Percentiles rank a stretch among this genome's conserved stretches.
These are phyloP conservation scores for Monascus purpureus DNA, from an alignment of 495 filamentous ascomycete species.

Conservation along the genomic window DNA sequence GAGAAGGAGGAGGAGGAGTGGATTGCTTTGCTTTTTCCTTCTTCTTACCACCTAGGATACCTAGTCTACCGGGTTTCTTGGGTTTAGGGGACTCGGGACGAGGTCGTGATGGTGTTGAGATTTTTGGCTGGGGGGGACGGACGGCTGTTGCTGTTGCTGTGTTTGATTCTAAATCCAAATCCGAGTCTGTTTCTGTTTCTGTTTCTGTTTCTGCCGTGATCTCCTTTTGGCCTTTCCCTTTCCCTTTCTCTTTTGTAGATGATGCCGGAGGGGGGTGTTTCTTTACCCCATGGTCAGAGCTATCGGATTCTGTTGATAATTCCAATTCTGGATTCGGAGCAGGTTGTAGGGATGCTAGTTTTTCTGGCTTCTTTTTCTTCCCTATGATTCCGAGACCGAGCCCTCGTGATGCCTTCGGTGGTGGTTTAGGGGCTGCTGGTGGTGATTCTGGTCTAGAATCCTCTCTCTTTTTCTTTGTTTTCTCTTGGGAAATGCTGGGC, in stretches of 20 bases:
- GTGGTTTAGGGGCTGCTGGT: conserved; percentile 2
- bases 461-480: conserved; percentile 1
- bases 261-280: not conserved
- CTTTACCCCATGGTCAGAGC: no score
- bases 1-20: not conserved
- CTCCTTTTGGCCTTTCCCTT: conserved; percentile 1
- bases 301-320: conserved; percentile 13
- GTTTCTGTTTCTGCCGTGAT: not conserved
- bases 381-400: conserved; percentile 12
- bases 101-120: not conserved
- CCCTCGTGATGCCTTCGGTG: conserved; percentile 5
- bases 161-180: not conserved
- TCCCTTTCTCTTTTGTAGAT: conserved; percentile 4
- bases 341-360: no score
- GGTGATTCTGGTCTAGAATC: not conserved
- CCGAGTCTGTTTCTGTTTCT: not conserved
- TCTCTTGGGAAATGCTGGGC: no score
- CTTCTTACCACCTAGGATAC: not conserved
- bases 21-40: conserved; percentile 2
- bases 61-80: not conserved
- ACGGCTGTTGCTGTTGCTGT: no score
- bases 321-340: no score
- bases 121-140: not conserved
- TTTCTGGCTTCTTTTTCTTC: conserved; percentile 3
- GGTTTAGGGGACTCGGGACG: no score